These are phyloP conservation scores for Mycosphaerella arachidis DNA, from an alignment of 2,329 filamentous ascomycete genomes.

Conservation along the genomic window DNA sequence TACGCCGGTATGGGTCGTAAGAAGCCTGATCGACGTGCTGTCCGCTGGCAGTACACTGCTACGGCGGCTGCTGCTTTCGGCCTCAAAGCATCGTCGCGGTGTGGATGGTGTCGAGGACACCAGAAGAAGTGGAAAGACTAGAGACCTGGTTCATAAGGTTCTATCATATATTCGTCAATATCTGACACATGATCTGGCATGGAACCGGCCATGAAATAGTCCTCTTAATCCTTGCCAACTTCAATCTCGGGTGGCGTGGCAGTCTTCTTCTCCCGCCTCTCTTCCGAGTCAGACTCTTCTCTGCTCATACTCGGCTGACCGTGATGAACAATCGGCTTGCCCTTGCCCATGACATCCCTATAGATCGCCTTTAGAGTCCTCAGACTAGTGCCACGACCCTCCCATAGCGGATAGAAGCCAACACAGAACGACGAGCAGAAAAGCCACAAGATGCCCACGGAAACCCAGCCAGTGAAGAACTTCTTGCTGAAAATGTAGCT, in stretches of 20 bases:
- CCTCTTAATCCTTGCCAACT: conserved; percentile 3
- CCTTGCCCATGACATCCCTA: conserved; percentile 51
- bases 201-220: background rate
- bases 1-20: too few relatives aligned
- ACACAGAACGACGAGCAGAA: conserved; percentile 69
- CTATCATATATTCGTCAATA: background rate
- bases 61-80: too few relatives aligned
- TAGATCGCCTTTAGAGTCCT: conserved; percentile 59
- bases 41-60: too few relatives aligned
- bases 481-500: conserved; percentile 75
- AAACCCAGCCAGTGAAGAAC: conserved; percentile 57
- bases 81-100: too few relatives aligned
- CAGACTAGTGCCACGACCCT: conserved; percentile 65
- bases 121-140: too few relatives aligned
- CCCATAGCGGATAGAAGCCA: conserved; percentile 75
- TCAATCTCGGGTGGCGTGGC: conserved; percentile 29
- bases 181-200: background rate
- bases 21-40: too few relatives aligned
- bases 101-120: too few relatives aligned
- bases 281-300: conserved; percentile 24
- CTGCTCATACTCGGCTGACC: conserved; percentile 27
- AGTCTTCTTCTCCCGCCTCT: conserved; percentile 24
- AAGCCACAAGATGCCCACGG: conserved; percentile 73
- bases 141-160: too few relatives aligned
- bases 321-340: conserved; percentile 28